phyloP scores from a whole-genome alignment of 306 rosid species.

The Dicorynia guianensis region DNA sequence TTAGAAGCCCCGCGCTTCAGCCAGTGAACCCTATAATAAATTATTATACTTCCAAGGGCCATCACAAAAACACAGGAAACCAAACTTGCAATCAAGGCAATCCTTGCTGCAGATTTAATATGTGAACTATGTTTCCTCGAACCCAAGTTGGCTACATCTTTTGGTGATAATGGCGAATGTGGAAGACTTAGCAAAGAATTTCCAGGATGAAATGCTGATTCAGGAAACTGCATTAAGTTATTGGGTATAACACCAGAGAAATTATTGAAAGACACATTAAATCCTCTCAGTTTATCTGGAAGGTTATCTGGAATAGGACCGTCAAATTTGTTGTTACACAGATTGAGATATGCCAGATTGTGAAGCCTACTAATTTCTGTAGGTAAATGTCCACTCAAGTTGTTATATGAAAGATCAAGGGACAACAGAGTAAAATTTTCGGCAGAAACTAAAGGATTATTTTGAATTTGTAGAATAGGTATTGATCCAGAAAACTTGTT shows the following conservation, averaged over 20 bases:
- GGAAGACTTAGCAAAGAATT: constrained; percentile 65
- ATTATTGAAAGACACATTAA: constrained; percentile 75
- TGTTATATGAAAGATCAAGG: constrained; percentile 80
- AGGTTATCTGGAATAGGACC: constrained; percentile 70
- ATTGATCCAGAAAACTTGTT: constrained; percentile 71
- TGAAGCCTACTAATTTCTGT: constrained; percentile 57
- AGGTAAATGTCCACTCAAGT: constrained; percentile 66
- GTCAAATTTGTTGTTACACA: constrained; percentile 65
- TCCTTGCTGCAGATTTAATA: constrained; percentile 58
- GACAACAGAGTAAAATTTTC: constrained; percentile 56
- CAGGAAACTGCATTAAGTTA: constrained; percentile 66
- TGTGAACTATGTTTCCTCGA: constrained; percentile 43
- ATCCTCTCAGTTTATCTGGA: constrained; percentile 60
- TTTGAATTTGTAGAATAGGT: constrained; percentile 44
- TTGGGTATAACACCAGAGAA: constrained; percentile 71
- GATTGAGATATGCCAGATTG: constrained; percentile 62
- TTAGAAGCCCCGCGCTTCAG: constrained; percentile 41
- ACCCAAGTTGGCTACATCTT: constrained; percentile 42
- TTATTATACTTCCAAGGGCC: constrained; percentile 47
- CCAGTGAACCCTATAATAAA: constrained; percentile 50
- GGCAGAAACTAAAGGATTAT: constrained; percentile 37
- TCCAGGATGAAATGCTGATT: constrained; percentile 83
- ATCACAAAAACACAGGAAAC: constrained; percentile 58
- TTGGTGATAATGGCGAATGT: constrained; percentile 50
- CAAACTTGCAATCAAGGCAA: constrained; percentile 62